phyloP scores from a whole-genome alignment of 2,329 filamentous ascomycete species.

The Elsinoe perseae region DNA sequence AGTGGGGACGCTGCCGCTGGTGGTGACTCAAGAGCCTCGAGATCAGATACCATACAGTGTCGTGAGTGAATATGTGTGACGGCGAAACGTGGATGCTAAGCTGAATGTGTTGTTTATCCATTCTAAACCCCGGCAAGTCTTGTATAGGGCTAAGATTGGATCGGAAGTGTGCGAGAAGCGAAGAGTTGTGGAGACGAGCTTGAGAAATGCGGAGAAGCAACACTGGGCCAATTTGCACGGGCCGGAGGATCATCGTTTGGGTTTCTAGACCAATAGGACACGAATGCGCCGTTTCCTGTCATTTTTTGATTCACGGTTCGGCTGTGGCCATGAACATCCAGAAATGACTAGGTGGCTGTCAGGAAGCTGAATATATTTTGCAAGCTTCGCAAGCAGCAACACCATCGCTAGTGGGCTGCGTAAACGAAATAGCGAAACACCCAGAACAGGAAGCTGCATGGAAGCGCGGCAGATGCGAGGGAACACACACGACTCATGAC shows the following conservation, averaged over 20 bases:
- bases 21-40: too few species aligned
- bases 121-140: background rate
- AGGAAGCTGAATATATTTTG: too few species aligned
- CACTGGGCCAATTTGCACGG: background rate
- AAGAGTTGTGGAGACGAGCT: too few species aligned
- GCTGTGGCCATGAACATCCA: background rate
- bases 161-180: background rate
- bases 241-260: conserved; percentile 2
- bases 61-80: too few species aligned
- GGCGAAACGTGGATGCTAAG: too few species aligned
- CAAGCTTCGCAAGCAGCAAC: background rate
- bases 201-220: conserved; percentile 3
- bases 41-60: too few species aligned
- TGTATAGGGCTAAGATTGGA: background rate
- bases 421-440: background rate
- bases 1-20: too few species aligned
- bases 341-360: background rate
- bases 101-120: background rate
- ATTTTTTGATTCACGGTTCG: background rate
- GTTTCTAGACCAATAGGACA: background rate
- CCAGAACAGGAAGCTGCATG: conserved; percentile 12
- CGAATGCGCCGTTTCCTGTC: background rate
- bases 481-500: background rate
- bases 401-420: background rate
- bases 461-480: conserved; percentile 6